phyloP scores from a whole-genome alignment of 2,329 filamentous ascomycete genomes.

The Albifimbria verrucaria region DNA sequence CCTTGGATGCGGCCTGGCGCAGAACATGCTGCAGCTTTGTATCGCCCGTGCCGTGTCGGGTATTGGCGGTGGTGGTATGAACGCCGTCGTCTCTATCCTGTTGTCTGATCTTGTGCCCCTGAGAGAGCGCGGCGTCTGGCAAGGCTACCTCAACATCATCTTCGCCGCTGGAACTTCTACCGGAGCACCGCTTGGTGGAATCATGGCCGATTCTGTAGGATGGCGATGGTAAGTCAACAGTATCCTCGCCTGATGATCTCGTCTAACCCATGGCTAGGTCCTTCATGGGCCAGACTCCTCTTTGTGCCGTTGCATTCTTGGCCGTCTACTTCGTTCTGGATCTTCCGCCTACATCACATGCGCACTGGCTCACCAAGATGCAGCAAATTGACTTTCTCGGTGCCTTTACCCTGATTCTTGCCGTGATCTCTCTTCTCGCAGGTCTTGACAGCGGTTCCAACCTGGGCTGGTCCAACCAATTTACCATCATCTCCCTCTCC shows the following conservation, averaged over 20 bases:
- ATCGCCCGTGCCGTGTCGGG: constrained; percentile 51
- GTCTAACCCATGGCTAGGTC: neutral
- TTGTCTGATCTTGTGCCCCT: constrained; percentile 66
- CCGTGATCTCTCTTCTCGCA: constrained; percentile 63
- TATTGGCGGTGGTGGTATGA: constrained; percentile 71
- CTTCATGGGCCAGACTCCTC: neutral
- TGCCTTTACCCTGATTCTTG: constrained; percentile 61
- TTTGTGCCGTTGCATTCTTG: neutral
- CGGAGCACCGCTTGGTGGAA: constrained; percentile 68
- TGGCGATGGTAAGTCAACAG: constrained; percentile 60
- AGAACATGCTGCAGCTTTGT: constrained; percentile 63
- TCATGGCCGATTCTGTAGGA: constrained; percentile 69
- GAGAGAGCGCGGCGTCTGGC: constrained; percentile 68
- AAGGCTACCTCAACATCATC: constrained; percentile 69
- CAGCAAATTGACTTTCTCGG: constrained; percentile 71
- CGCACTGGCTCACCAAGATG: constrained; percentile 63
- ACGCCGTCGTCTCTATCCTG: constrained; percentile 61
- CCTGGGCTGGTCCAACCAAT: constrained; percentile 58
- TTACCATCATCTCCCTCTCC: constrained; percentile 56
- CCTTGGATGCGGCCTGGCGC: constrained; percentile 59
- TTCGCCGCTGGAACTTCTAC: constrained; percentile 65
- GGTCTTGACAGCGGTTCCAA: constrained; percentile 74
- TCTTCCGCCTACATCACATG: neutral
- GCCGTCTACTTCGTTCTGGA: neutral
- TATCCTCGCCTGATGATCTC: neutral